These are phyloP conservation scores for Colletotrichum sidae DNA, from an alignment of 2,329 filamentous ascomycete species.

Conservation along the genomic window DNA sequence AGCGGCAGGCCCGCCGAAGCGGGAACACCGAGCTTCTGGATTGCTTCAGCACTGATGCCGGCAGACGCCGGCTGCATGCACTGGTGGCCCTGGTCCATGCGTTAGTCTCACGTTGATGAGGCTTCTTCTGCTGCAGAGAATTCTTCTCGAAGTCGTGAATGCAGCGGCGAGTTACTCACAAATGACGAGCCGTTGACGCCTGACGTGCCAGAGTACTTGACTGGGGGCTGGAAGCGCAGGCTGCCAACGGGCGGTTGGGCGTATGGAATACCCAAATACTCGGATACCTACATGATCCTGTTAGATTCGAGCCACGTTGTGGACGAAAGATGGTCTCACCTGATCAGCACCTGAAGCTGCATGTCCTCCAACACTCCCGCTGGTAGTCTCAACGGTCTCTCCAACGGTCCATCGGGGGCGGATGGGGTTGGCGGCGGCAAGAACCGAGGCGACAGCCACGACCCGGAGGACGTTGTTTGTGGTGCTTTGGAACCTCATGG, in stretches of 20 bases:
- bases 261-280: conserved; percentile 63
- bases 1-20: conserved; percentile 25
- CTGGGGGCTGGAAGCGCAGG: conserved; percentile 57
- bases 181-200: conserved; percentile 26
- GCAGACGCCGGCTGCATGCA: conserved; percentile 30
- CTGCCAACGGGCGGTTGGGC: conserved; percentile 63
- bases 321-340: neutral
- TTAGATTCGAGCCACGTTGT: neutral
- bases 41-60: conserved; percentile 1
- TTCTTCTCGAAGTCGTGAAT: too few relatives aligned
- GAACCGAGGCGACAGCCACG: conserved; percentile 14
- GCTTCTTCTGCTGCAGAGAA: neutral
- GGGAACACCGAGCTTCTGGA: conserved; percentile 29
- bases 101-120: neutral
- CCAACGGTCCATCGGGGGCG: conserved; percentile 28
- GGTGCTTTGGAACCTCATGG: conserved; percentile 28
- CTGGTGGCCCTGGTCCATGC: conserved; percentile 18
- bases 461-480: conserved; percentile 22
- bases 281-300: conserved; percentile 21
- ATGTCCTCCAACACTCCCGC: conserved; percentile 29
- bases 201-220: conserved; percentile 12
- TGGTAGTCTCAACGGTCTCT: conserved; percentile 22
- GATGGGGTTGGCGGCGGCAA: conserved; percentile 7
- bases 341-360: conserved; percentile 25
- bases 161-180: conserved; percentile 12